Conservation (phyloP, 257 asterid genomes). For the Penstemon davidsonii region DNA sequence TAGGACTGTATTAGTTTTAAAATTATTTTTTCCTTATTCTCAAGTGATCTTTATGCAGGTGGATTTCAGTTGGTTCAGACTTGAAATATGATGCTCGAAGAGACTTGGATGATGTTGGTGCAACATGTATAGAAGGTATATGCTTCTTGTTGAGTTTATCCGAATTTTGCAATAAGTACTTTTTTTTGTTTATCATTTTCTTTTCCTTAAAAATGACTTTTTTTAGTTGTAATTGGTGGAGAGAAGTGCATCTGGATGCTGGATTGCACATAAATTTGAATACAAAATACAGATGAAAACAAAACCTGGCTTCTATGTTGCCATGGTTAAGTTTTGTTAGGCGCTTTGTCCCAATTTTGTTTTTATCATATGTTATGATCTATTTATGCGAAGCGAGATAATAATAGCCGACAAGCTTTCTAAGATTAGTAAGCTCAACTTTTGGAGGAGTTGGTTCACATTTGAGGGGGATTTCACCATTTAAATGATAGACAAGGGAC, state of each 20-base stretch:
- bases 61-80: conserved; percentile 99
- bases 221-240: conserved; percentile 21
- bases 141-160: conserved; percentile 21
- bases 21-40: conserved; percentile 28
- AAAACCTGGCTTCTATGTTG: conserved; percentile 7
- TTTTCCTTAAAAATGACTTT: not conserved
- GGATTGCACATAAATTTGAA: conserved; percentile 18
- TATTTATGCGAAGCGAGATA: not conserved
- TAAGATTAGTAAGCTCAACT: conserved; percentile 18
- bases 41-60: conserved; percentile 54
- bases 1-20: conserved; percentile 22
- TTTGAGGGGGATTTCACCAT: conserved; percentile 20
- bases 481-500: conserved; percentile 6
- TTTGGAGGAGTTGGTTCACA: not conserved
- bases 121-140: conserved; percentile 74
- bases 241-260: conserved; percentile 17
- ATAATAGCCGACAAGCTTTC: conserved; percentile 16
- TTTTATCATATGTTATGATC: conserved; percentile 3
- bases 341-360: not conserved
- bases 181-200: not conserved
- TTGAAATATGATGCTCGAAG: conserved; percentile 91
- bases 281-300: conserved; percentile 15
- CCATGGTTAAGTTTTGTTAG: not conserved
- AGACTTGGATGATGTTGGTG: conserved; percentile 96
- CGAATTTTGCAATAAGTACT: not conserved